Evolutionary conservation across 768 basidiomycete species (phyloP).

Genomic region (Kondoa subrosea): DNA sequence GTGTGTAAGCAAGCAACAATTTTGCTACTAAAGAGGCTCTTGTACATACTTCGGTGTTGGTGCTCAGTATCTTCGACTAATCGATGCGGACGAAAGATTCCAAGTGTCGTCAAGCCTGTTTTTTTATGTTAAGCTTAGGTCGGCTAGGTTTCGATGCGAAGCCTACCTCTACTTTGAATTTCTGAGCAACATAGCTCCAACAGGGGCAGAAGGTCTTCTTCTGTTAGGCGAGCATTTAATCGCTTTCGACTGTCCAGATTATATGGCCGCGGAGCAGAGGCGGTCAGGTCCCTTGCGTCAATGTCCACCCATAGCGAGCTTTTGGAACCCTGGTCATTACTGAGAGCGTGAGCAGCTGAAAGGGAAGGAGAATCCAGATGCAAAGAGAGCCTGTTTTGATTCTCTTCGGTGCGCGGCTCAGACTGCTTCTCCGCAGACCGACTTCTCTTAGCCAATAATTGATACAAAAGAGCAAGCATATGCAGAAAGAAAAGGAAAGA

Average conservation of each 20-base stretch:
- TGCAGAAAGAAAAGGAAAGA: too few species aligned
- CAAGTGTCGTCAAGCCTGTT: slow-evolving; percentile 12
- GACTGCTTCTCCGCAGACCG: too few species aligned
- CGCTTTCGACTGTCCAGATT: neutral
- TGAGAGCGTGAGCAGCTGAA: neutral
- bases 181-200: neutral
- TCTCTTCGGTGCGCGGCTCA: too few species aligned
- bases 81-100: slow-evolving; percentile 16
- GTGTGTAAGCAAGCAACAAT: too few species aligned
- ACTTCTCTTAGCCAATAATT: too few species aligned
- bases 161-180: slow-evolving; percentile 7
- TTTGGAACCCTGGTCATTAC: neutral
- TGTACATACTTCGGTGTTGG: neutral
- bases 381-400: neutral
- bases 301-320: neutral
- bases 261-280: neutral
- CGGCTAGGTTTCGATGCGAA: neutral
- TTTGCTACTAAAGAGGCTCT: too few species aligned
- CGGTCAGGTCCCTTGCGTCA: neutral
- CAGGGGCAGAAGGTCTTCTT: neutral
- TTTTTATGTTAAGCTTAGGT: neutral
- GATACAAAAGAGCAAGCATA: too few species aligned
- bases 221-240: neutral
- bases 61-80: slow-evolving; percentile 8
- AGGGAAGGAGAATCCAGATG: neutral